These are phyloP conservation scores for Citrus hindsii DNA, from an alignment of 345 rosid genomes.

Conservation along the genomic window DNA sequence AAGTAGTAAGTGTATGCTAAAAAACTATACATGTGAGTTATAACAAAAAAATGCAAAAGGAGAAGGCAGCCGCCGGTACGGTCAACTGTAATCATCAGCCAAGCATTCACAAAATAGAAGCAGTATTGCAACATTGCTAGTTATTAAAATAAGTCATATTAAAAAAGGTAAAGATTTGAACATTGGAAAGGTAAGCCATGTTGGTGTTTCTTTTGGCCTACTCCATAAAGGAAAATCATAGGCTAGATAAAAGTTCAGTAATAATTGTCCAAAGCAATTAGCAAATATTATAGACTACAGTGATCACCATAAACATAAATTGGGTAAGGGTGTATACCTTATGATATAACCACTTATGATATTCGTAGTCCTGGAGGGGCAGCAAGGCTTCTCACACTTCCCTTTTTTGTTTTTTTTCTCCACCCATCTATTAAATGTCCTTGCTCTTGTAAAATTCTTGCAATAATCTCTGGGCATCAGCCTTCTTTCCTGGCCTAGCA, in stretches of 20 bases:
- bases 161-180: neutral
- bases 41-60: neutral
- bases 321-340: neutral
- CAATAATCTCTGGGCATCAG: constrained; percentile 49
- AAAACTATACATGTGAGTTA: neutral
- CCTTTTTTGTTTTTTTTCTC: neutral
- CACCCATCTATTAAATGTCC: constrained; percentile 14
- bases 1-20: neutral
- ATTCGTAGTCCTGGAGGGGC: neutral
- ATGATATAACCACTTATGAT: neutral
- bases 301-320: neutral
- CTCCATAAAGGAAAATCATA: neutral
- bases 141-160: neutral
- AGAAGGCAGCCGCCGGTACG: neutral
- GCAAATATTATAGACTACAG: neutral
- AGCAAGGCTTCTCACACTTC: neutral
- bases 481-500: constrained; percentile 57
- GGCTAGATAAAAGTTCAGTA: neutral
- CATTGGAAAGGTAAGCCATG: neutral
- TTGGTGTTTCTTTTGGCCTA: neutral
- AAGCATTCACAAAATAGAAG: neutral
- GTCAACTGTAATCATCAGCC: neutral
- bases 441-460: constrained; percentile 49
- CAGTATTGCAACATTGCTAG: neutral
- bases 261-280: neutral